Evolutionary conservation across 2,329 filamentous ascomycete species (phyloP).

Genomic region (Hymenoscyphus repandus): DNA sequence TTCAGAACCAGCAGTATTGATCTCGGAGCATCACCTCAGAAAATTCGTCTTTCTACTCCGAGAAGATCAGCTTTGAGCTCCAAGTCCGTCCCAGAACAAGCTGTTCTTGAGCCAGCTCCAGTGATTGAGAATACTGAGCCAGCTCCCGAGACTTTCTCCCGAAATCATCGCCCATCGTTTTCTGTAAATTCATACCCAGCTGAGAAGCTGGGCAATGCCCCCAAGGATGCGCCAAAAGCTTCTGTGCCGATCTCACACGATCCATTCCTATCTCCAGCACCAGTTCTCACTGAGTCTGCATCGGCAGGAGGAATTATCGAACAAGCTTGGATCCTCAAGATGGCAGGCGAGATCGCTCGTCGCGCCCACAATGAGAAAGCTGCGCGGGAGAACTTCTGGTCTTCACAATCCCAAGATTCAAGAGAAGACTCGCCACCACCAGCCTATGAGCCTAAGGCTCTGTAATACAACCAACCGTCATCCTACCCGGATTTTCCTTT

Average conservation of each 20-base stretch:
- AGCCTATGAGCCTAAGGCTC: constrained; percentile 46
- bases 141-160: constrained; percentile 15
- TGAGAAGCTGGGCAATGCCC: constrained; percentile 17
- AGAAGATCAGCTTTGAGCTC: constrained; percentile 15
- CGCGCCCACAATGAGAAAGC: constrained; percentile 84
- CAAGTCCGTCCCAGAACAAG: constrained; percentile 17
- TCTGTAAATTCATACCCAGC: constrained; percentile 12
- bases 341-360: constrained; percentile 85
- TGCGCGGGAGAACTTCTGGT: constrained; percentile 40
- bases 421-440: constrained; percentile 54
- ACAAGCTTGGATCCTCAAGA: constrained; percentile 80
- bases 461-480: constrained; percentile 8
- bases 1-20: constrained; percentile 33
- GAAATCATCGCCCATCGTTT: constrained; percentile 15
- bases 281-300: constrained; percentile 15
- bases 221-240: background rate
- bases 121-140: constrained; percentile 14
- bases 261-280: constrained; percentile 16
- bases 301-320: constrained; percentile 37
- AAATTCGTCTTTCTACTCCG: constrained; percentile 16
- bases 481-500: background rate
- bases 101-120: constrained; percentile 11
- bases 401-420: constrained; percentile 35
- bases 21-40: constrained; percentile 33
- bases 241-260: background rate